Evolutionary conservation across 2,329 filamentous ascomycete genomes (phyloP).

Genomic region (Exophiala aquamarina): DNA sequence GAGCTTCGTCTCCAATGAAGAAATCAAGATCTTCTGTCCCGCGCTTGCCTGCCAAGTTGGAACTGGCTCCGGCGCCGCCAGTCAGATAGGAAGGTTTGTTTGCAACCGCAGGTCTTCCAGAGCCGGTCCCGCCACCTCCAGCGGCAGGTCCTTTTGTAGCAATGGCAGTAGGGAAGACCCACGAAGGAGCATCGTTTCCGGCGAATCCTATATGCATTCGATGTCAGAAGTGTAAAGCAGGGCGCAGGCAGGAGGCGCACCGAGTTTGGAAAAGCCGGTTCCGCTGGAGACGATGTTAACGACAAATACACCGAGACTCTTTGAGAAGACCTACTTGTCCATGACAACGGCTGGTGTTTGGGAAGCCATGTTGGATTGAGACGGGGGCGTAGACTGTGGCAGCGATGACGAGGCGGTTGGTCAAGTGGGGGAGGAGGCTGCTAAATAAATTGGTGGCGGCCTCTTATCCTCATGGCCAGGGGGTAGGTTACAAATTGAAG

Average conservation of each 20-base stretch:
- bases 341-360: constrained; percentile 99
- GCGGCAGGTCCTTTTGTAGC: constrained; percentile 79
- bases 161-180: constrained; percentile 98
- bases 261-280: constrained; percentile 98
- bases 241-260: constrained; percentile 52
- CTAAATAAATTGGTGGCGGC: constrained; percentile 6
- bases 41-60: constrained; percentile 85
- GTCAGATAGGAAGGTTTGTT: constrained; percentile 96
- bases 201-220: constrained; percentile 71
- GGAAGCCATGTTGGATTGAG: constrained; percentile 71
- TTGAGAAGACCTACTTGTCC: constrained; percentile 88
- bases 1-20: constrained; percentile 96
- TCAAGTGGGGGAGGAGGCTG: constrained; percentile 7
- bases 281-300: constrained; percentile 65
- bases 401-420: not conserved
- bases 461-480: constrained; percentile 16
- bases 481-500: constrained; percentile 1
- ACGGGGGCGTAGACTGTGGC: constrained; percentile 2
- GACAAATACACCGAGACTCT: constrained; percentile 18
- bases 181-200: constrained; percentile 97
- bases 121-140: constrained; percentile 72
- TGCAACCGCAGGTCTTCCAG: constrained; percentile 82
- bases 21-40: constrained; percentile 97
- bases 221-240: constrained; percentile 12
- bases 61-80: constrained; percentile 78